Percentiles rank a stretch among this genome's conserved stretches.
phyloP scores from a whole-genome alignment of 2,329 filamentous ascomycete genomes.

The Colletotrichum melonis region DNA sequence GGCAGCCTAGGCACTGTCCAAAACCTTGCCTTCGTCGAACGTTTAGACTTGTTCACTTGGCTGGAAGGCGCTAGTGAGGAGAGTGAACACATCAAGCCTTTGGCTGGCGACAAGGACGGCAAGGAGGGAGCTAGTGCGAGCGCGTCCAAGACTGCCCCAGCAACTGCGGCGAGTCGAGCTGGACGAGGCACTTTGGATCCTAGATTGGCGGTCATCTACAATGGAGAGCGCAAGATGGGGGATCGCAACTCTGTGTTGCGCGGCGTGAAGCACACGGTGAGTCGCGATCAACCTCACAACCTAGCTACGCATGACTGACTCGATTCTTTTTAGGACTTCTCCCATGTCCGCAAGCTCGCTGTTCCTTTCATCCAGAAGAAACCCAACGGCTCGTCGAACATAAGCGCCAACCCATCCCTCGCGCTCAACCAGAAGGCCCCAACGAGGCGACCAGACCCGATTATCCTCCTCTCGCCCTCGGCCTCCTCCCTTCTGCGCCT shows the following conservation, averaged over 20 bases:
- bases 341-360: slow-evolving; percentile 88
- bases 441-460: slow-evolving; percentile 75
- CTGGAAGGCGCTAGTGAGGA: slow-evolving; percentile 90
- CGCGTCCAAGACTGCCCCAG: slow-evolving; percentile 50
- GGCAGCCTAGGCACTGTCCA: slow-evolving; percentile 77
- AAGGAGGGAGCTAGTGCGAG: slow-evolving; percentile 49
- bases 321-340: slow-evolving; percentile 78
- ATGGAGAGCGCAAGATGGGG: slow-evolving; percentile 89
- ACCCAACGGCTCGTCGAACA: slow-evolving; percentile 53
- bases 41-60: slow-evolving; percentile 92
- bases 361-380: slow-evolving; percentile 78
- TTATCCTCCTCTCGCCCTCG: slow-evolving; percentile 96
- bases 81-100: slow-evolving; percentile 90
- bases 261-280: slow-evolving; percentile 88
- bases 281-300: slow-evolving; percentile 43
- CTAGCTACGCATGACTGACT: not conserved
- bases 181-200: slow-evolving; percentile 81
- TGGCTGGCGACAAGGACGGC: slow-evolving; percentile 73
- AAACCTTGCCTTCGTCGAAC: slow-evolving; percentile 91
- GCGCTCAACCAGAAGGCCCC: slow-evolving; percentile 65
- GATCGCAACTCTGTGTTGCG: slow-evolving; percentile 90
- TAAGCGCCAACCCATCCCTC: slow-evolving; percentile 57
- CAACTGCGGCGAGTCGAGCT: slow-evolving; percentile 60
- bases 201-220: slow-evolving; percentile 87
- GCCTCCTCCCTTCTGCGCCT: slow-evolving; percentile 94